A percentile compares a stretch with the other conserved stretches of the same genome.
These are phyloP conservation scores for Entomophthora muscae DNA, from an alignment of 371 early-diverging fungal species.

Conservation along the genomic window DNA sequence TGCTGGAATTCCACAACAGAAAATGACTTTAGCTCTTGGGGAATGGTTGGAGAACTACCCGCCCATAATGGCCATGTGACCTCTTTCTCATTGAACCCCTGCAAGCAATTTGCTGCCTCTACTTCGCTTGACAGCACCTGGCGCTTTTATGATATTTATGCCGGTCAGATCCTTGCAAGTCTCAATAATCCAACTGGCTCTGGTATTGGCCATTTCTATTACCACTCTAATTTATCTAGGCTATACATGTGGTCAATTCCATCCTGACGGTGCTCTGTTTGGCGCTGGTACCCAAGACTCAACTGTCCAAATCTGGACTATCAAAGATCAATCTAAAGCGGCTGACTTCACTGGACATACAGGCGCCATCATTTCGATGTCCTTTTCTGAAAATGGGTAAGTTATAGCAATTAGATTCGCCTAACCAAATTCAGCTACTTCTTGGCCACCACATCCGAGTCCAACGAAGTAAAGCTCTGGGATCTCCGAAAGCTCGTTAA, in stretches of 20 bases:
- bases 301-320: constrained; percentile 69
- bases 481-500: constrained; percentile 73
- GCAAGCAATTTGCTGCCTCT: constrained; percentile 55
- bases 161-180: constrained; percentile 35
- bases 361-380: constrained; percentile 44
- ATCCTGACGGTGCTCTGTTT: constrained; percentile 81
- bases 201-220: constrained; percentile 17
- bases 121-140: constrained; percentile 59
- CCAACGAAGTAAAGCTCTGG: constrained; percentile 65
- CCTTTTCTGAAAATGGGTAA: constrained; percentile 77
- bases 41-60: constrained; percentile 11
- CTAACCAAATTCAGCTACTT: constrained; percentile 33
- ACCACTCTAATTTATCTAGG: constrained; percentile 18
- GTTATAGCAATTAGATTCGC: not conserved
- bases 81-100: constrained; percentile 55
- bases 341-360: constrained; percentile 51
- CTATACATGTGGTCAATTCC: constrained; percentile 57
- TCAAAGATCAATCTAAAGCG: constrained; percentile 49
- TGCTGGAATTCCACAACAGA: constrained; percentile 8
- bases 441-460: constrained; percentile 54
- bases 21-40: constrained; percentile 6
- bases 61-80: constrained; percentile 53
- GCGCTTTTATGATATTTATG: constrained; percentile 55
- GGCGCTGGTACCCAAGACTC: constrained; percentile 62
- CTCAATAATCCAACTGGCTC: constrained; percentile 12